phyloP scores from a whole-genome alignment of 148 eudicot genomes.

The Rhododendron molle region DNA sequence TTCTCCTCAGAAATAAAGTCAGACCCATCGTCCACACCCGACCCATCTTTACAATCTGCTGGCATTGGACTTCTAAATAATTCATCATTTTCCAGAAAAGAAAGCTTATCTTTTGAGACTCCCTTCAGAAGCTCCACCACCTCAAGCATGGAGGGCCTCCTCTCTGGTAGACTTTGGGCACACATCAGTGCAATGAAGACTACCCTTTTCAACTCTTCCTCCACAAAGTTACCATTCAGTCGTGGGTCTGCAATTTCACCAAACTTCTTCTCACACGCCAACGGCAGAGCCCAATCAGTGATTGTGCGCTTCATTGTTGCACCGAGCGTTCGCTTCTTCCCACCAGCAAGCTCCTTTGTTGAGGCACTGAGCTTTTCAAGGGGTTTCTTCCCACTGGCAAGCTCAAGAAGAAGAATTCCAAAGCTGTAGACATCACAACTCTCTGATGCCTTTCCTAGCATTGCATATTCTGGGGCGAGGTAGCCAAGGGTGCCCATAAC shows the following conservation, averaged over 20 bases:
- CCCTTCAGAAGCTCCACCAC: constrained; percentile 77
- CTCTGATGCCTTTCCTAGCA: constrained; percentile 70
- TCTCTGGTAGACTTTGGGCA: constrained; percentile 61
- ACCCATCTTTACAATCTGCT: constrained; percentile 15
- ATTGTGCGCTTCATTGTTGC: constrained; percentile 41
- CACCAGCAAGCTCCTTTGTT: constrained; percentile 65
- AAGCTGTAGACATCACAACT: constrained; percentile 86
- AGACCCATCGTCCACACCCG: constrained; percentile 22
- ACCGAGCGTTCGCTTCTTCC: constrained; percentile 58
- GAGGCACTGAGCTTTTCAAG: constrained; percentile 46
- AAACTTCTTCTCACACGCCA: constrained; percentile 54
- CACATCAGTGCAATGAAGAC: constrained; percentile 56
- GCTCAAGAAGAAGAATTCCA: constrained; percentile 83
- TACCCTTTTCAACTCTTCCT: constrained; percentile 62
- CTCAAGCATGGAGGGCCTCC: constrained; percentile 77
- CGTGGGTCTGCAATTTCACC: constrained; percentile 65
- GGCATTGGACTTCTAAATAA: constrained; percentile 26
- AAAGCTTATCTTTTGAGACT: constrained; percentile 51
- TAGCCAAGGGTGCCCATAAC: constrained; percentile 59
- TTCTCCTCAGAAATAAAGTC: constrained; percentile 37
- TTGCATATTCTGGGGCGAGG: constrained; percentile 70
- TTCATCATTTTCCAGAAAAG: constrained; percentile 43
- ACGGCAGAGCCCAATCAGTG: constrained; percentile 74
- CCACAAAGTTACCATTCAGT: constrained; percentile 54
- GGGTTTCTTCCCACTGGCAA: constrained; percentile 76